Base-by-base conservation (phyloP, 2,329 filamentous ascomycete species). In the Coleophoma eucalyptorum region DNA sequence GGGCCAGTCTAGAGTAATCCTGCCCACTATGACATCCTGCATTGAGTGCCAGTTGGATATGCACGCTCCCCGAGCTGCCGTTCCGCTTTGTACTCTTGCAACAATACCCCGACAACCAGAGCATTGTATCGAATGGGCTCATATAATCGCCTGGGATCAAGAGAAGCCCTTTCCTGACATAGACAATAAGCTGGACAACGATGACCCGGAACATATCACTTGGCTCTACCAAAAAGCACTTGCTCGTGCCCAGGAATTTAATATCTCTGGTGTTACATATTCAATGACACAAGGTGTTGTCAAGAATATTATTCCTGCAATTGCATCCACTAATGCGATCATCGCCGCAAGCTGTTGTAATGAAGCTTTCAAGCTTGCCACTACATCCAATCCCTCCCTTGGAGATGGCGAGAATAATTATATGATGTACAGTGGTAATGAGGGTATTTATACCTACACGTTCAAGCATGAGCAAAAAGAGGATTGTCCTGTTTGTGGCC, bases 361-460 rank as follows among this genome's bases (percentile, higher is more conserved):
- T 58, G 94, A 99, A 70, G 93, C 92, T 2, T 84, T 97, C 72
- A 99, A 99, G 72, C 89, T 99, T 55, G 89, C 87, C 40, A 96
- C 90, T 13, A 83, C 79, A 45, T 83, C 86, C 35, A 94, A 93
- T 32, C 90, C 93, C 0, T 86, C 84, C 56, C 77, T 99, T 15
- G 89, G 87, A 12, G 95, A 96, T 68, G 77, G 83, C 56, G 84
- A 87, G 42, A 87, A 87, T 50, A 96, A 96, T 68, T 99, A 99
- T 73, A 97, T 97, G 92, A 96, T 97, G 89, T 99, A 99, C 69
- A 96, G 90, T 12, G 94, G 95, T 43, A 92, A 97, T 64, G 93
- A 96, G 64, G 82, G 88, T 58, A 87, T 99, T 58, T 99, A 99
- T 74, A 99, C 94, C 0, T 97, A 96, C 70, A 99, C 94, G 0